phyloP scores from a whole-genome alignment of 2,329 filamentous ascomycete species.

The Pyricularia pennisetigena region DNA sequence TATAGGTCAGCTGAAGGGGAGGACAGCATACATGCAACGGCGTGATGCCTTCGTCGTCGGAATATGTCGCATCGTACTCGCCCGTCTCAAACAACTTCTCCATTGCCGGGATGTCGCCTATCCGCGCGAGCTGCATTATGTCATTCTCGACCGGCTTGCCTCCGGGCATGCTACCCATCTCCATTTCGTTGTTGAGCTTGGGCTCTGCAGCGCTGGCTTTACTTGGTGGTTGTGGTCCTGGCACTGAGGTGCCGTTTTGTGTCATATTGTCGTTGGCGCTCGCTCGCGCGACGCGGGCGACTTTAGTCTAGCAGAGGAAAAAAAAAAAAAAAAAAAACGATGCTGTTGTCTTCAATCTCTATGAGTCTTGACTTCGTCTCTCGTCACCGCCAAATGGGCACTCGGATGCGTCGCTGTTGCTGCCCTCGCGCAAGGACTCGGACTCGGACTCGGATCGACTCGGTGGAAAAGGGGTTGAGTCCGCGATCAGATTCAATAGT shows the following conservation, averaged over 20 bases:
- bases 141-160: conserved; percentile 52
- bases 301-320: background rate
- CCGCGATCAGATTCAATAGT: background rate
- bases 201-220: conserved; percentile 44
- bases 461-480: background rate
- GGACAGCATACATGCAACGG: conserved; percentile 69
- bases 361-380: background rate
- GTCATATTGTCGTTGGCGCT: conserved; percentile 24
- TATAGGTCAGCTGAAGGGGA: background rate
- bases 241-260: conserved; percentile 26
- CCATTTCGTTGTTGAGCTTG: conserved; percentile 45
- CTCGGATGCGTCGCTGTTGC: background rate
- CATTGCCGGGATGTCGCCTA: conserved; percentile 80
- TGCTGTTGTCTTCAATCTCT: background rate
- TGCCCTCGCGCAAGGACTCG: background rate
- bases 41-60: conserved; percentile 88
- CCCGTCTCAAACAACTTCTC: conserved; percentile 81
- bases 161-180: conserved; percentile 37
- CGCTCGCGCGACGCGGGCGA: background rate
- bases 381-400: background rate
- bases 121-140: conserved; percentile 87
- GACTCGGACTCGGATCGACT: background rate
- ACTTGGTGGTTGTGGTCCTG: conserved; percentile 39
- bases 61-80: conserved; percentile 72
- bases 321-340: background rate